phyloP scores from a whole-genome alignment of 148 eudicot genomes.

The Tetragonia tetragonoides region DNA sequence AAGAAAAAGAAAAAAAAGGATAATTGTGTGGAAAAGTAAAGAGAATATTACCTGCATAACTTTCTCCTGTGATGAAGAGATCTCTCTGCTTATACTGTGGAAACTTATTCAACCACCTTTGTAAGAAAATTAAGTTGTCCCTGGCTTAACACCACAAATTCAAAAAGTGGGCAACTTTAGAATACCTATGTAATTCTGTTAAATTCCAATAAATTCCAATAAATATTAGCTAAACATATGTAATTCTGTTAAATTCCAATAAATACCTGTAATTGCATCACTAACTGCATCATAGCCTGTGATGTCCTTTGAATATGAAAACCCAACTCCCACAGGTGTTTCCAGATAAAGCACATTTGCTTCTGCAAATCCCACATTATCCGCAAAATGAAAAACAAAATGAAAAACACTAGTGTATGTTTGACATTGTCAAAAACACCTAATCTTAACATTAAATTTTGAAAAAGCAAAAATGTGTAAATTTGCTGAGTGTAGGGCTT shows the following conservation, averaged over 20 bases:
- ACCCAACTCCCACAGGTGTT: slow-evolving; percentile 96
- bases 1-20: not conserved
- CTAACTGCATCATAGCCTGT: slow-evolving; percentile 62
- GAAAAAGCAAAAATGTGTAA: too few species aligned
- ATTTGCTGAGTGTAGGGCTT: too few species aligned
- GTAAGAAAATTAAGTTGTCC: slow-evolving; percentile 84
- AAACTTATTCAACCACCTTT: slow-evolving; percentile 82
- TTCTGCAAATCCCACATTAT: slow-evolving; percentile 48
- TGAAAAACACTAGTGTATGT: too few species aligned
- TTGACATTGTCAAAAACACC: too few species aligned
- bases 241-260: not conserved
- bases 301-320: slow-evolving; percentile 69
- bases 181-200: not conserved
- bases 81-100: slow-evolving; percentile 70
- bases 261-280: slow-evolving; percentile 81
- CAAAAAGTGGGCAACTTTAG: slow-evolving; percentile 10
- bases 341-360: slow-evolving; percentile 93
- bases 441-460: too few species aligned
- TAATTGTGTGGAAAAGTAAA: not conserved
- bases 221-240: too few species aligned
- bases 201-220: slow-evolving; percentile 16
- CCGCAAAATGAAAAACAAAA: not conserved
- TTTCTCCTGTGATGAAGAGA: slow-evolving; percentile 90
- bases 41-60: slow-evolving; percentile 79
- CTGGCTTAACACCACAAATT: slow-evolving; percentile 46